Percentiles rank a stretch among this genome's conserved stretches.
phyloP scores from a whole-genome alignment of 352 stramenopile genomes.

The Globisporangium parvum region DNA sequence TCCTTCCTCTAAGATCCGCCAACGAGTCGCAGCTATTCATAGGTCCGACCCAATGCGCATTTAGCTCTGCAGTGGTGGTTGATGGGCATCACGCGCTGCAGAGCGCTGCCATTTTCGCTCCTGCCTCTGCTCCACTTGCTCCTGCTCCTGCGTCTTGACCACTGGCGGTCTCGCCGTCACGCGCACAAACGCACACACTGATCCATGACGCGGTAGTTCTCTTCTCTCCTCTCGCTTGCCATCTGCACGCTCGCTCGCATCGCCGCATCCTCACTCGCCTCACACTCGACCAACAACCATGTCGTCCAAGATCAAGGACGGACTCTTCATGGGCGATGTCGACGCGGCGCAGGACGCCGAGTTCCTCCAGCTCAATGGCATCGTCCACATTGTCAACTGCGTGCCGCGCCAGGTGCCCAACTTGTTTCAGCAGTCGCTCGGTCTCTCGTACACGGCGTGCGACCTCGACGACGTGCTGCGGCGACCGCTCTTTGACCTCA shows the following conservation, averaged over 20 bases:
- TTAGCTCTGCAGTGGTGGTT: not conserved
- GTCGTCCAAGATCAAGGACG: constrained; percentile 93
- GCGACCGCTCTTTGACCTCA: constrained; percentile 71
- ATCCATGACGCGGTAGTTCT: constrained; percentile 9
- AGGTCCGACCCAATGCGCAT: not conserved
- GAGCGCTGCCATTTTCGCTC: not conserved
- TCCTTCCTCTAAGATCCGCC: constrained; percentile 51
- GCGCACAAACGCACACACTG: not conserved
- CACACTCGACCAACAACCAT: constrained; percentile 25
- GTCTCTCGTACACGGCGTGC: constrained; percentile 73
- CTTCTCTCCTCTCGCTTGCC: not conserved
- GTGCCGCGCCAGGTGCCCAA: constrained; percentile 88
- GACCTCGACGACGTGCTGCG: constrained; percentile 67
- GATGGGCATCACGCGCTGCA: too few species aligned
- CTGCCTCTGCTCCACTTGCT: not conserved
- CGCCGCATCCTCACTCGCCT: not conserved
- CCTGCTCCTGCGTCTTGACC: too few species aligned
- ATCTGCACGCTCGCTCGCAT: not conserved
- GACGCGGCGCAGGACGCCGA: constrained; percentile 90
- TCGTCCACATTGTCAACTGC: constrained; percentile 90
- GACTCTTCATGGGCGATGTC: constrained; percentile 91
- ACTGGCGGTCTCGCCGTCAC: constrained; percentile 1
- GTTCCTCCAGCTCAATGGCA: constrained; percentile 92
- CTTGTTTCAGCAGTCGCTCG: constrained; percentile 84
- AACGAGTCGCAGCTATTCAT: too few species aligned